phyloP scores from a whole-genome alignment of 192 early-diverging fungal genomes.

The Lobosporangium transversale region DNA sequence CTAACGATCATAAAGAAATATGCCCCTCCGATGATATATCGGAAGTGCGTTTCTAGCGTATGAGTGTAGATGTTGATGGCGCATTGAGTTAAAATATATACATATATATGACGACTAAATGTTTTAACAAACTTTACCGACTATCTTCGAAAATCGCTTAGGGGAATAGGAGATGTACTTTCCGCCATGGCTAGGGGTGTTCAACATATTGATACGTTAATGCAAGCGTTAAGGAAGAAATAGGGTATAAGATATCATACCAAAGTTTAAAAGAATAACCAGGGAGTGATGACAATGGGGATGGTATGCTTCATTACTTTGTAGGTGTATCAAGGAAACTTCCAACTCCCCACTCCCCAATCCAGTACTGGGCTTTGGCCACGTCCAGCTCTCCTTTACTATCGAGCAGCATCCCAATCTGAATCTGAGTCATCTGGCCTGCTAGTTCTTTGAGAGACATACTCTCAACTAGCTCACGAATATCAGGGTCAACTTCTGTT shows the following conservation, averaged over 20 bases:
- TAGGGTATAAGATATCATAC: too few species aligned
- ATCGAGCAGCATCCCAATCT: constrained; percentile 65
- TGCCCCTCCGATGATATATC: too few species aligned
- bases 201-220: too few species aligned
- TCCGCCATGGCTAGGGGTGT: constrained; percentile 40
- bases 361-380: constrained; percentile 63
- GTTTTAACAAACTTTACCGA: too few species aligned
- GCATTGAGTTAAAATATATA: too few species aligned
- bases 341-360: constrained; percentile 66
- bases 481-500: constrained; percentile 58
- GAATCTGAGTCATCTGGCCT: constrained; percentile 77
- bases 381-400: constrained; percentile 62
- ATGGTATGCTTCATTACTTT: too few species aligned
- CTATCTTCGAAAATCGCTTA: constrained; percentile 57
- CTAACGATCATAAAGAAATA: too few species aligned
- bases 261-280: not conserved
- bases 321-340: constrained; percentile 69
- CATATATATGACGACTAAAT: too few species aligned
- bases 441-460: constrained; percentile 66
- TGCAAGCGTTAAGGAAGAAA: too few species aligned
- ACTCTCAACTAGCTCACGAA: constrained; percentile 49
- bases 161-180: constrained; percentile 63
- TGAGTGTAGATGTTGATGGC: too few species aligned
- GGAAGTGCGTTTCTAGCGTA: too few species aligned
- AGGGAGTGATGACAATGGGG: too few species aligned